Percentiles rank a stretch among this genome's conserved stretches.
Evolutionary conservation across 2,329 filamentous ascomycete species (phyloP).

Genomic region (Shiraia bambusicola): DNA sequence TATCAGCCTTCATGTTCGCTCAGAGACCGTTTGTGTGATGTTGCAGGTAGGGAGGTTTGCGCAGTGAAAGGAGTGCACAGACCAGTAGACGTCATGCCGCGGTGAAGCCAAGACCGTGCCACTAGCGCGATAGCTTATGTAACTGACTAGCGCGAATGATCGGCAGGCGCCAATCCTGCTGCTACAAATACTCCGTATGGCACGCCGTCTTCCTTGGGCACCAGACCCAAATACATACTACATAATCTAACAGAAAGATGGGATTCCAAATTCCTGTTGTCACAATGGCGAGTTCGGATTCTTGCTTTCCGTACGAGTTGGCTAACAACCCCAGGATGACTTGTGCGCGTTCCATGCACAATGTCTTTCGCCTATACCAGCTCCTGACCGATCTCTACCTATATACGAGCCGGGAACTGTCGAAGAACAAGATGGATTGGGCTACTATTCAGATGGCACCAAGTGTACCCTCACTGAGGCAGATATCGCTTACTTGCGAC

Average conservation of each 20-base stretch:
- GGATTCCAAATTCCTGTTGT: conserved; percentile 32
- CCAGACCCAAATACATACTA: not conserved
- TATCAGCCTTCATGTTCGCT: conserved; percentile 31
- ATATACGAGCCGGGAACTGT: conserved; percentile 32
- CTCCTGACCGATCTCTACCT: conserved; percentile 38
- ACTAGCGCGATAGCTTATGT: no score
- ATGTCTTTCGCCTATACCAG: conserved; percentile 46
- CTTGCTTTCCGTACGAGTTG: conserved; percentile 1
- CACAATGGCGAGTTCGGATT: conserved; percentile 29
- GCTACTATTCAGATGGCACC: conserved; percentile 82
- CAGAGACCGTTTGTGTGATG: conserved; percentile 7
- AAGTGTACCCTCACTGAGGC: conserved; percentile 90
- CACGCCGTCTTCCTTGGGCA: conserved; percentile 9
- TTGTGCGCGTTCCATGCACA: conserved; percentile 46
- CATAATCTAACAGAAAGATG: conserved; percentile 14
- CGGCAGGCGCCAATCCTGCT: conserved; percentile 15
- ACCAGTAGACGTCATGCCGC: conserved; percentile 37
- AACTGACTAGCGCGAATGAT: conserved; percentile 32
- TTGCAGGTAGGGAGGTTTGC: conserved; percentile 10
- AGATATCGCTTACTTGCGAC: conserved; percentile 86
- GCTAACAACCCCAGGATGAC: conserved; percentile 43
- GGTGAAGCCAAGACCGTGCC: conserved; percentile 38
- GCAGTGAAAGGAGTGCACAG: conserved; percentile 18
- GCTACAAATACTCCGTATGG: conserved; percentile 14
- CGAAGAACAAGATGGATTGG: conserved; percentile 66